These are phyloP conservation scores for Kwoniella dendrophila DNA, from an alignment of 768 basidiomycete genomes.

Conservation along the genomic window DNA sequence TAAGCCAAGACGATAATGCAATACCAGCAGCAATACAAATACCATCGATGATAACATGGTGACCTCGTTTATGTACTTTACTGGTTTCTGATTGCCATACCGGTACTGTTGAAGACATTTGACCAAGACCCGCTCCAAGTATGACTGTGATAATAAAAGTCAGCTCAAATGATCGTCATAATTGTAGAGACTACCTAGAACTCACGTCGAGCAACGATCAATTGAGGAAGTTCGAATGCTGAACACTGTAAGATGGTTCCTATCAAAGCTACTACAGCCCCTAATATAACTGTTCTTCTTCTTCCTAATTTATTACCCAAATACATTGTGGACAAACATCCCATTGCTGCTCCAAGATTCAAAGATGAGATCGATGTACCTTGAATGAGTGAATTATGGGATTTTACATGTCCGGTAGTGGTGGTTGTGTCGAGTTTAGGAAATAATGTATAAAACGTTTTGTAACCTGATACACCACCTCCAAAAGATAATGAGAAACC, in stretches of 20 bases:
- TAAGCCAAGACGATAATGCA: slow-evolving; percentile 30
- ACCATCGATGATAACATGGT: slow-evolving; percentile 35
- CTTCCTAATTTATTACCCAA: slow-evolving; percentile 30
- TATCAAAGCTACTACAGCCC: slow-evolving; percentile 14
- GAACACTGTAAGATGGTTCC: slow-evolving; percentile 28
- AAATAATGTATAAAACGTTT: slow-evolving; percentile 28
- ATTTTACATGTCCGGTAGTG: slow-evolving; percentile 22
- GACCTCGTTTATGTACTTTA: slow-evolving; percentile 30
- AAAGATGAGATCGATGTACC: slow-evolving; percentile 22
- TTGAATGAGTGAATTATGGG: slow-evolving; percentile 30
- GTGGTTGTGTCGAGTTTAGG: slow-evolving; percentile 27
- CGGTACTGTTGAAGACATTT: slow-evolving; percentile 32
- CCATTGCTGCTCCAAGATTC: slow-evolving; percentile 28
- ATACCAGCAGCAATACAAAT: slow-evolving; percentile 32
- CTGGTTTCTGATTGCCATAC: slow-evolving; percentile 37
- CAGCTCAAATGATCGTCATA: background rate
- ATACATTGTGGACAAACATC: slow-evolving; percentile 29
- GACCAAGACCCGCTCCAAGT: slow-evolving; percentile 31
- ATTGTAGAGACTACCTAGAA: background rate
- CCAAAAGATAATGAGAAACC: slow-evolving; percentile 30
- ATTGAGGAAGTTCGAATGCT: slow-evolving; percentile 15
- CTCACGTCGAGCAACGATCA: slow-evolving; percentile 27
- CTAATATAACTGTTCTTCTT: slow-evolving; percentile 24
- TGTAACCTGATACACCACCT: slow-evolving; percentile 24
- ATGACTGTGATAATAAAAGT: slow-evolving; percentile 17